Evolutionary conservation across 1,139 yeast species (phyloP).

Genomic region (Hanseniaspora gamundiae): DNA sequence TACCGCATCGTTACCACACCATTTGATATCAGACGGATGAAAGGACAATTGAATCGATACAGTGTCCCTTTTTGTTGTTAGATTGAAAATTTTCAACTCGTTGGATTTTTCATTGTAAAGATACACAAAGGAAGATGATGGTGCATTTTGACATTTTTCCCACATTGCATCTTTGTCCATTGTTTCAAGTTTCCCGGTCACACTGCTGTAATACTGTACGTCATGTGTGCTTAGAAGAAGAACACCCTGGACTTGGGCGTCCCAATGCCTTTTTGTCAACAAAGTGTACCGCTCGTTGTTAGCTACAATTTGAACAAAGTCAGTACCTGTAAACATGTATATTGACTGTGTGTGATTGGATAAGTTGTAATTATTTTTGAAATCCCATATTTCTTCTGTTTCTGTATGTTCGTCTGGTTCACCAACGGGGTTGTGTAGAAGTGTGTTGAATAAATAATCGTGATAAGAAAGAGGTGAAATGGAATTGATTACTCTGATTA

Average conservation of each 20-base stretch:
- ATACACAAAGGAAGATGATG: constrained; percentile 51
- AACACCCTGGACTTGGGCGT: constrained; percentile 11
- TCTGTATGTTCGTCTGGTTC: constrained; percentile 36
- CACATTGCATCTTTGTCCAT: constrained; percentile 41
- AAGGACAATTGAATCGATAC: constrained; percentile 34
- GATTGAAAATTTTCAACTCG: constrained; percentile 41
- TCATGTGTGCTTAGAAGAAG: constrained; percentile 17
- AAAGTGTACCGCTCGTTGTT: constrained; percentile 16
- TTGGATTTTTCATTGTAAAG: constrained; percentile 35
- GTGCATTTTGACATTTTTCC: constrained; percentile 39
- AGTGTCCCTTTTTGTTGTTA: constrained; percentile 39
- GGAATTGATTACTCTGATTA: constrained; percentile 29
- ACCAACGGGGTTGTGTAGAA: neutral
- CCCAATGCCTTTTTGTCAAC: constrained; percentile 22
- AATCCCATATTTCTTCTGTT: constrained; percentile 21
- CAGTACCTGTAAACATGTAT: constrained; percentile 9
- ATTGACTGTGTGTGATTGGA: constrained; percentile 16
- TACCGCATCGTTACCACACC: constrained; percentile 87
- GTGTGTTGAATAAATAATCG: constrained; percentile 29
- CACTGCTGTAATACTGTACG: constrained; percentile 12
- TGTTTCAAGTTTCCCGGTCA: constrained; percentile 10
- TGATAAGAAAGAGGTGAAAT: constrained; percentile 59
- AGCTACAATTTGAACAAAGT: constrained; percentile 8
- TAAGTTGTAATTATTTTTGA: constrained; percentile 13
- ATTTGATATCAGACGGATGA: constrained; percentile 38